These are phyloP conservation scores for Backusella westeae DNA, from an alignment of 192 early-diverging fungal genomes.

Conservation along the genomic window DNA sequence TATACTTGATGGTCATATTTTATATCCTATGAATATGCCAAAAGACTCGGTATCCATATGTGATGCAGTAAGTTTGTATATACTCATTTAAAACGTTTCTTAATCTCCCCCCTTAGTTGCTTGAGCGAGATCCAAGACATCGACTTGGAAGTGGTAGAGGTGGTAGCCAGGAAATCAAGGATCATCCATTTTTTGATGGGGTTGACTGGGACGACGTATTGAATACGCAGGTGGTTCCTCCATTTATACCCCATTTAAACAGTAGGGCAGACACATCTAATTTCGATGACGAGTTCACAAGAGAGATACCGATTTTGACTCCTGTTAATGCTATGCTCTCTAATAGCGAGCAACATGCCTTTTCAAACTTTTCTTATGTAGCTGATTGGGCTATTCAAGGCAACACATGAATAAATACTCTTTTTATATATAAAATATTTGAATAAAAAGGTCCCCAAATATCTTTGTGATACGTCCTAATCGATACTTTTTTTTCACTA, in stretches of 20 bases:
- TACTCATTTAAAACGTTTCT: not conserved
- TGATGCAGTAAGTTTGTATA: conserved; percentile 45
- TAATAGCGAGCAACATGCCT: conserved; percentile 85
- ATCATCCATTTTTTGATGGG: conserved; percentile 71
- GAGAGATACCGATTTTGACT: conserved; percentile 83
- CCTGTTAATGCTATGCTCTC: conserved; percentile 83
- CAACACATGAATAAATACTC: not conserved
- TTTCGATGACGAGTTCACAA: conserved; percentile 97
- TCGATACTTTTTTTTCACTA: too few species aligned
- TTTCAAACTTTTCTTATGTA: conserved; percentile 86
- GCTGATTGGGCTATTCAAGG: conserved; percentile 69
- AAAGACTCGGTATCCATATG: conserved; percentile 64
- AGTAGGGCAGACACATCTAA: conserved; percentile 85
- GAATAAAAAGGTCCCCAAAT: too few species aligned
- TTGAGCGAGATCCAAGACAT: conserved; percentile 65
- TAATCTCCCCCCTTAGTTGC: conserved; percentile 42
- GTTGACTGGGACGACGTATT: conserved; percentile 78
- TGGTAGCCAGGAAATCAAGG: conserved; percentile 72
- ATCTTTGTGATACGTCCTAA: too few species aligned
- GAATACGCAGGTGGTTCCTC: conserved; percentile 62
- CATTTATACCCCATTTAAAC: conserved; percentile 64
- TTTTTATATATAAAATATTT: not conserved
- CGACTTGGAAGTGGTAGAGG: conserved; percentile 60
- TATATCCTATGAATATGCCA: conserved; percentile 71
- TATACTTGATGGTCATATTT: conserved; percentile 74